phyloP scores from a whole-genome alignment of 2,329 filamentous ascomycete genomes.

The Alternaria sp. region DNA sequence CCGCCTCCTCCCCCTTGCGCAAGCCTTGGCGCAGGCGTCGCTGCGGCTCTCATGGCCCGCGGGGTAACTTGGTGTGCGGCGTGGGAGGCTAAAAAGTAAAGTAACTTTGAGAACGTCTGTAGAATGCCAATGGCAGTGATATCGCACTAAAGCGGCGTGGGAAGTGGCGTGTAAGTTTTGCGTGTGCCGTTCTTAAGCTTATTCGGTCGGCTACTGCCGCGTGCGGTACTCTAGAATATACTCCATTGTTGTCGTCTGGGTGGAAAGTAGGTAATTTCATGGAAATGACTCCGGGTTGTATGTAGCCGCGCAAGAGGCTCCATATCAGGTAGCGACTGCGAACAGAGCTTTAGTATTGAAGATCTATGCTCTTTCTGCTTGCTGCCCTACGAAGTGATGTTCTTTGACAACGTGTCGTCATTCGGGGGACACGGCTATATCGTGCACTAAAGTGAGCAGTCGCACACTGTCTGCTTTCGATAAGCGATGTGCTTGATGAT shows the following conservation, averaged over 20 bases:
- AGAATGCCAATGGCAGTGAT: constrained; percentile 11
- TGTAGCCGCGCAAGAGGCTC: background rate
- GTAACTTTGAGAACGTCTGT: constrained; percentile 7
- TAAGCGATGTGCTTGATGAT: constrained; percentile 10
- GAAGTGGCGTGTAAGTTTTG: constrained; percentile 4
- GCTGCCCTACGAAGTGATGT: constrained; percentile 1
- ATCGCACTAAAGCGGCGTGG: constrained; percentile 19
- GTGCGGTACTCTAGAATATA: constrained; percentile 20
- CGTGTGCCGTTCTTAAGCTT: constrained; percentile 16
- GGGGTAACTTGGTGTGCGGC: constrained; percentile 23
- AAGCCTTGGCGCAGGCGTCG: constrained; percentile 15
- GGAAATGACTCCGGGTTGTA: background rate
- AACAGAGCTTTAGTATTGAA: constrained; percentile 4
- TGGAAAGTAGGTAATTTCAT: background rate
- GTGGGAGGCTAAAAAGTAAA: constrained; percentile 20
- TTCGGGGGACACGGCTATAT: constrained; percentile 8
- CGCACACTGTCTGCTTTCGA: constrained; percentile 14
- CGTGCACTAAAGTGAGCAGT: constrained; percentile 10
- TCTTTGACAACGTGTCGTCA: constrained; percentile 3
- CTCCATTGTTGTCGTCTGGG: constrained; percentile 1
- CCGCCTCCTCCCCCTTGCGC: constrained; percentile 17
- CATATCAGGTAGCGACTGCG: constrained; percentile 9
- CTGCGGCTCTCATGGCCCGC: constrained; percentile 12
- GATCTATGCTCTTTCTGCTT: constrained; percentile 14
- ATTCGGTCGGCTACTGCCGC: constrained; percentile 22